Percentiles rank a stretch among this genome's conserved stretches.
Conservation (phyloP, 208 protist species). For the Trypanosoma mega region DNA sequence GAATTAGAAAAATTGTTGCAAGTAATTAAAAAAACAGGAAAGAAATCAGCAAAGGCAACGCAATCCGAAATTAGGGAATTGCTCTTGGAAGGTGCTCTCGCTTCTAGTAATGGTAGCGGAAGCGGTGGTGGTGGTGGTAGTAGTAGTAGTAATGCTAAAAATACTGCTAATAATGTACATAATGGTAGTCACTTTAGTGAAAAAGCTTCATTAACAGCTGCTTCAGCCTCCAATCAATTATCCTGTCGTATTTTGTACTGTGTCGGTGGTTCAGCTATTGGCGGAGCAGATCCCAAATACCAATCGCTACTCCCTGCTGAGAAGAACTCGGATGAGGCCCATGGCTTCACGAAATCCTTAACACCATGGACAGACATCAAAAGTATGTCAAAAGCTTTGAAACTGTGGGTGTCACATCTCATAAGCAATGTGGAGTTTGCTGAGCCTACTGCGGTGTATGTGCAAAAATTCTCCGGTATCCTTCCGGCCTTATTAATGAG, state of each 20-base stretch:
- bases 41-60: slow-evolving; percentile 15
- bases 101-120: neutral
- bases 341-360: slow-evolving; percentile 51
- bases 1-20: slow-evolving; percentile 47
- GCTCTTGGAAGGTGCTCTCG: neutral
- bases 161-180: neutral
- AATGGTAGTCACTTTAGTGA: too few relatives aligned
- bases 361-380: slow-evolving; percentile 61
- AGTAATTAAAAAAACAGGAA: slow-evolving; percentile 2
- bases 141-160: neutral
- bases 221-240: neutral
- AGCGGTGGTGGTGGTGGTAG: slow-evolving; percentile 2
- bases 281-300: neutral
- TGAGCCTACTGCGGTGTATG: slow-evolving; percentile 59
- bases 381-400: slow-evolving; percentile 49
- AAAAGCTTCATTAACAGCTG: neutral
- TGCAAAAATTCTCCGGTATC: slow-evolving; percentile 69
- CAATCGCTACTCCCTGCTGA: neutral
- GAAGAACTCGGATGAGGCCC: slow-evolving; percentile 26
- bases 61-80: slow-evolving; percentile 5
- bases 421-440: slow-evolving; percentile 57
- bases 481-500: slow-evolving; percentile 40
- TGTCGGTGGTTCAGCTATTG: slow-evolving; percentile 8
- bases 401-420: slow-evolving; percentile 67
- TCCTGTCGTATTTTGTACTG: slow-evolving; percentile 17